Base-by-base conservation (phyloP, 495 filamentous ascomycete species). In the Lindgomyces ingoldianus region DNA sequence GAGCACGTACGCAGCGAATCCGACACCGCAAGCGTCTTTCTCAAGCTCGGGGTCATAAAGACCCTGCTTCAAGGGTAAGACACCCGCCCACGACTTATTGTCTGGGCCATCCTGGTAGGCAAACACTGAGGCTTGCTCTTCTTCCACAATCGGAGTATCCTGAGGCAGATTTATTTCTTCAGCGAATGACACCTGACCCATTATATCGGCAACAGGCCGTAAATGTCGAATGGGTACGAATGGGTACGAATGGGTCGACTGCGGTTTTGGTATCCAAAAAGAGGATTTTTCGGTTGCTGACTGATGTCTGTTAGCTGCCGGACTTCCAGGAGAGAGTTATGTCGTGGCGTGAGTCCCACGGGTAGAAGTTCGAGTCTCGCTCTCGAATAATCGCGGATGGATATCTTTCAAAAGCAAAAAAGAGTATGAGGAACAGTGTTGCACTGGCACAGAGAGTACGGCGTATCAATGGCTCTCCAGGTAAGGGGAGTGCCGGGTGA, bases 1-100 rank as follows among this genome's bases (percentile, higher is more conserved):
- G n/a, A 26, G 36, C 29, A 84, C 90, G 80, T 81, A 97, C 93
- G 94, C 96, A 75, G 94, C 92, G 78, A 99, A 99, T 73, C 94
- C 95, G 69, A 99, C 94, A 88, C 94, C 94, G 74, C 94, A 99
- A 47, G 94, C 91, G 92, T 99, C 94, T 78, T 99, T 99, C 77
- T 99, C 94, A 57, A 94, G 87, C 72, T 88, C 86, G 56, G 94
- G 94, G 76, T 98, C 93, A 74, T 99, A 99, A 30, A 99, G 85
- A 79, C 93, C 94, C 86, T 98, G 95, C 84, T 93, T 93, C 81
- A 96, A 86, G 62, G 94, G 94, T 69, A 99, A 83, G 73, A 93
- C 87, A 68, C 92, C 89, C 56, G 94, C 94, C 94, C 94, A 99
- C 74, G 95, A 96, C 68, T 82, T 82, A 74, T 96, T 91, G 76